phyloP scores from a whole-genome alignment of 1,284 basidiomycete species.

The Ganoderma sp. region DNA sequence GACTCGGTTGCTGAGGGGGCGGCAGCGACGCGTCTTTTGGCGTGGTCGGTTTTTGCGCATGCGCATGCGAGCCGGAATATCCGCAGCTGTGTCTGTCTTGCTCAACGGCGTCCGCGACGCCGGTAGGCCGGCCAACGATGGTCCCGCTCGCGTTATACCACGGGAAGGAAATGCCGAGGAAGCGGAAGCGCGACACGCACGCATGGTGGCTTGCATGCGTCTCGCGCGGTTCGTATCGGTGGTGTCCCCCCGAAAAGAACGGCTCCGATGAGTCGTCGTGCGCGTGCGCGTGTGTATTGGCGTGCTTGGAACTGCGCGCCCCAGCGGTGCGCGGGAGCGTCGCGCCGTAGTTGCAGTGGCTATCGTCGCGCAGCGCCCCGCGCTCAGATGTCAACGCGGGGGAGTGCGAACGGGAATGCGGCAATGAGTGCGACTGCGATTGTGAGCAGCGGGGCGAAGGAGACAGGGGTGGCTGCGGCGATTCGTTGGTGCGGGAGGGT shows the following conservation, averaged over 20 bases:
- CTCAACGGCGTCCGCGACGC: background rate
- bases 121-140: background rate
- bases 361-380: background rate
- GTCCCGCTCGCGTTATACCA: constrained; percentile 15
- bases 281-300: constrained; percentile 15
- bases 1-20: background rate
- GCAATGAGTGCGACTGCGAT: background rate
- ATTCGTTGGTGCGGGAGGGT: constrained; percentile 11
- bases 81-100: constrained; percentile 7
- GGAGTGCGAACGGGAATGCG: constrained; percentile 1
- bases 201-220: constrained; percentile 47
- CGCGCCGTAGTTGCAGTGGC: background rate
- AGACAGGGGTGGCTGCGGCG: background rate
- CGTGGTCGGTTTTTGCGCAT: background rate
- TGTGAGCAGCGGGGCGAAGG: background rate
- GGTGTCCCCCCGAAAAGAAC: constrained; percentile 47
- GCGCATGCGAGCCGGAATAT: constrained; percentile 19
- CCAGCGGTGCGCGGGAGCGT: background rate
- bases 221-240: constrained; percentile 49
- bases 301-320: constrained; percentile 17
- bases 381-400: constrained; percentile 1
- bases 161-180: constrained; percentile 15
- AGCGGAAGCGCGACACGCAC: constrained; percentile 33
- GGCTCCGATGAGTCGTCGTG: constrained; percentile 18
- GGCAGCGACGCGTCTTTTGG: background rate